A percentile compares a stretch with the other conserved stretches of the same genome.
These are phyloP conservation scores for Apophysomyces sp. DNA, from an alignment of 371 early-diverging fungal species.

Conservation along the genomic window DNA sequence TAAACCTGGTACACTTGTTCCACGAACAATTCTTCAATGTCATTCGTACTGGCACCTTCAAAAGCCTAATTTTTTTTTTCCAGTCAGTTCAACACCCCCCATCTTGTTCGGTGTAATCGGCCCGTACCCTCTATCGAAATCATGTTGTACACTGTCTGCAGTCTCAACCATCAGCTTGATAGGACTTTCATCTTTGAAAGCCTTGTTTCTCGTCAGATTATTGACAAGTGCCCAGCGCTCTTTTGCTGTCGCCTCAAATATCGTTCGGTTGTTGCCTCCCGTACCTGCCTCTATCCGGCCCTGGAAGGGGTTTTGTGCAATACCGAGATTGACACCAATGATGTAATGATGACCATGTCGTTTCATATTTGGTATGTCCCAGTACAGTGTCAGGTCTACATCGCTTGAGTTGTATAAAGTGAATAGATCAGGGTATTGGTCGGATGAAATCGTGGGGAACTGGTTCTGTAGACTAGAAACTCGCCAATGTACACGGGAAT, in stretches of 20 bases:
- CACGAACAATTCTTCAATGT: constrained; percentile 63
- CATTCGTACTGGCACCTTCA: constrained; percentile 51
- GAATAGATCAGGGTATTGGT: constrained; percentile 54
- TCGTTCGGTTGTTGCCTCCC: constrained; percentile 39
- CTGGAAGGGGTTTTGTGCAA: constrained; percentile 71
- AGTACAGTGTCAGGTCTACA: constrained; percentile 85
- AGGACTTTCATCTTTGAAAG: constrained; percentile 68
- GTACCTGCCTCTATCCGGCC: constrained; percentile 11
- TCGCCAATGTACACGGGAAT: constrained; percentile 77
- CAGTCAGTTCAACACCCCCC: neutral
- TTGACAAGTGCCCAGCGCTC: constrained; percentile 64
- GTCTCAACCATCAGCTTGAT: constrained; percentile 56
- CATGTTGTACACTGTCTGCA: constrained; percentile 40
- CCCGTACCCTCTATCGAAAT: constrained; percentile 54
- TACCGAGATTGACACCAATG: constrained; percentile 84
- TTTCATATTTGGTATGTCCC: constrained; percentile 64
- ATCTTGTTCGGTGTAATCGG: too few species aligned
- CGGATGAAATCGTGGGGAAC: constrained; percentile 61
- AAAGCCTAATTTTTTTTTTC: constrained; percentile 32
- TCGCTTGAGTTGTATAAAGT: constrained; percentile 82
- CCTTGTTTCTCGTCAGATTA: constrained; percentile 57
- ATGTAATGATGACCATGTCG: constrained; percentile 85
- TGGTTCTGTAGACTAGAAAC: constrained; percentile 54
- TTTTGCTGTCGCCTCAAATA: constrained; percentile 69
- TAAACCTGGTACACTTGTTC: constrained; percentile 56